phyloP scores from a whole-genome alignment of 2,329 filamentous ascomycete species.

The Pyricularia sp. region DNA sequence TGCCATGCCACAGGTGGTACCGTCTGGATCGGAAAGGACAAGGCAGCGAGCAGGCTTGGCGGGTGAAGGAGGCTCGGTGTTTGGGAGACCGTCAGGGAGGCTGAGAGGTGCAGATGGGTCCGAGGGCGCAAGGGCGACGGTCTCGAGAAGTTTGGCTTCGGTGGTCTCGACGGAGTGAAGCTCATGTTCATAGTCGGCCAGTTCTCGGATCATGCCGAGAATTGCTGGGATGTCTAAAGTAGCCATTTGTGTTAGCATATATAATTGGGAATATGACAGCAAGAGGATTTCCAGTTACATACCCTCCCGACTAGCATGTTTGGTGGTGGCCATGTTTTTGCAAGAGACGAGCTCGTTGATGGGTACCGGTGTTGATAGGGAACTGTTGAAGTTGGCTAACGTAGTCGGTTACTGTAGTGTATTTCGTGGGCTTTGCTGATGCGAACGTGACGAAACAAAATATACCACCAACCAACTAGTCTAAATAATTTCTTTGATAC shows the following conservation, averaged over 20 bases:
- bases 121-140: slow-evolving; percentile 62
- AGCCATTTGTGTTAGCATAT: slow-evolving; percentile 1
- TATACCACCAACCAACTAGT: too few species aligned
- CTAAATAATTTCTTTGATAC: background rate
- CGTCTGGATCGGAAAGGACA: slow-evolving; percentile 41
- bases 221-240: slow-evolving; percentile 65
- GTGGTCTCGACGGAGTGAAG: slow-evolving; percentile 65
- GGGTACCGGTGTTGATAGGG: background rate
- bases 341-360: background rate
- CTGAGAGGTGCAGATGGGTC: slow-evolving; percentile 10
- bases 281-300: background rate
- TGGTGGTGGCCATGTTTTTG: slow-evolving; percentile 1
- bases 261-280: background rate
- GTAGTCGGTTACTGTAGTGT: background rate
- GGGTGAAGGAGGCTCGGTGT: slow-evolving; percentile 41
- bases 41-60: slow-evolving; percentile 62
- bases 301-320: slow-evolving; percentile 2
- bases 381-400: background rate
- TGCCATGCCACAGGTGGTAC: slow-evolving; percentile 57
- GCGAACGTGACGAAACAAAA: background rate
- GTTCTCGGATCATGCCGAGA: slow-evolving; percentile 66
- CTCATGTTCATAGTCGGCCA: slow-evolving; percentile 80
- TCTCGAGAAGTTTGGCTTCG: slow-evolving; percentile 54
- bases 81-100: slow-evolving; percentile 20
- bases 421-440: background rate